Evolutionary conservation across 352 stramenopile genomes (phyloP).

Genomic region (Phytopythium delawarense): DNA sequence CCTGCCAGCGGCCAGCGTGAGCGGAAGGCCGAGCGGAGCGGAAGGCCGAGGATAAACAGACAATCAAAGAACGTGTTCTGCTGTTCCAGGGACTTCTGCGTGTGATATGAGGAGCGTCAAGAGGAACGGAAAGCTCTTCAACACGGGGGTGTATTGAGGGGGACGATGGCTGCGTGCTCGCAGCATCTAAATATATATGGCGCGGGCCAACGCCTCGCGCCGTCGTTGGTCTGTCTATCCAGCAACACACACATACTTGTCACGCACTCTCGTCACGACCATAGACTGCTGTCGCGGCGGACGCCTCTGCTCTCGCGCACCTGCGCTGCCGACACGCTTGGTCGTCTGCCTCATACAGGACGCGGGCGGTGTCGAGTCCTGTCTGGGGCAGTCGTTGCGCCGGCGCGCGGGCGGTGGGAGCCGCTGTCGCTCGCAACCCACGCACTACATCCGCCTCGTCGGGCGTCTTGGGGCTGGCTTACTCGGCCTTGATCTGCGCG

Average conservation of each 20-base stretch:
- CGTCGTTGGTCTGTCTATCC: background rate
- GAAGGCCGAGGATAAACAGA: background rate
- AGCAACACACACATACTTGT: background rate
- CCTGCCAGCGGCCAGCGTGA: conserved; percentile 56
- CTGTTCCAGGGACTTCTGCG: background rate
- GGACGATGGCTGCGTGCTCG: background rate
- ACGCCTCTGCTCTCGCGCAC: background rate
- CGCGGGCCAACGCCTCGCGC: background rate
- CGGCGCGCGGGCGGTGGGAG: background rate
- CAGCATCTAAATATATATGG: conserved; percentile 4
- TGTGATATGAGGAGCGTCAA: too few species aligned
- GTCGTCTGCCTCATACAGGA: background rate
- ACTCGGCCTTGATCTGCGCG: conserved; percentile 53
- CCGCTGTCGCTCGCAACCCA: conserved; percentile 4
- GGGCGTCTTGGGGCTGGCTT: background rate
- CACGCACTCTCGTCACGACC: background rate
- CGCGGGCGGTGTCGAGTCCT: background rate
- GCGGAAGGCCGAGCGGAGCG: background rate
- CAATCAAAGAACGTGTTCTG: background rate
- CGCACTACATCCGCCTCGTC: background rate
- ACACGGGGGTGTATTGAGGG: background rate
- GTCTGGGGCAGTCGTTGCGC: background rate
- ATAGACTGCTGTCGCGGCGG: background rate
- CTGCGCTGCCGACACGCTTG: background rate
- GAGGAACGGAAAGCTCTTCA: background rate